phyloP scores from a whole-genome alignment of 1,139 yeast species.

The Magnusiomyces tetraspermus region DNA sequence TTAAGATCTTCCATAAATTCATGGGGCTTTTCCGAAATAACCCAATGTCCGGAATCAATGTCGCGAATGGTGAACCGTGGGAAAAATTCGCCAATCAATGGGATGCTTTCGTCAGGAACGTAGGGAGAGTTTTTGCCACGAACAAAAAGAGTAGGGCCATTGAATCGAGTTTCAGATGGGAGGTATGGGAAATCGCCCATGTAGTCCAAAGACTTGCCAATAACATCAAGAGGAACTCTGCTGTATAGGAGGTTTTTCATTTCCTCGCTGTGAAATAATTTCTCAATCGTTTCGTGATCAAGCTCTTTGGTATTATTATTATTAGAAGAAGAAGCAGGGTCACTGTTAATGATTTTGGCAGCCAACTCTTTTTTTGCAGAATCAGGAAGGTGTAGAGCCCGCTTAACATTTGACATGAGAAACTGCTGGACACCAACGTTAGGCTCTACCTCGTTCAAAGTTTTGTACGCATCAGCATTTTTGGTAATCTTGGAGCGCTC shows the following conservation, averaged over 20 bases:
- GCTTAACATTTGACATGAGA: conserved; percentile 57
- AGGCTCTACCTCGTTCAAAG: conserved; percentile 38
- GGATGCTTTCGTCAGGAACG: conserved; percentile 77
- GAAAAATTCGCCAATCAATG: conserved; percentile 66
- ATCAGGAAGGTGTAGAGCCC: conserved; percentile 26
- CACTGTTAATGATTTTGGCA: neutral
- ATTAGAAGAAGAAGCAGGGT: neutral
- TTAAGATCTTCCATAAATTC: conserved; percentile 18
- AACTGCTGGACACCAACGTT: conserved; percentile 63
- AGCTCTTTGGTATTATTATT: too few species aligned
- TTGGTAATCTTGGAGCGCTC: conserved; percentile 37
- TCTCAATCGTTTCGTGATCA: neutral
- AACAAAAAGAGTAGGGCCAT: conserved; percentile 67
- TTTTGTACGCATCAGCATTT: conserved; percentile 59
- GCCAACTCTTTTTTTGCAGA: conserved; percentile 28
- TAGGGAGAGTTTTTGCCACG: conserved; percentile 71
- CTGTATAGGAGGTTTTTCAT: conserved; percentile 23
- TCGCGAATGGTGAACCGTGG: conserved; percentile 70
- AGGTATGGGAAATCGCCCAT: conserved; percentile 75
- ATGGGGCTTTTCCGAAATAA: conserved; percentile 25
- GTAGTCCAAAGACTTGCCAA: conserved; percentile 54
- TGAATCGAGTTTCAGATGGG: conserved; percentile 45
- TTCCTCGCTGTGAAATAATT: neutral
- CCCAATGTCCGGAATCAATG: conserved; percentile 86
- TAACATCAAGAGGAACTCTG: conserved; percentile 59